Percentiles rank a stretch among this genome's conserved stretches.
Conservation (phyloP, 2,329 filamentous ascomycete species). For the Arthrobotrys iridis region DNA sequence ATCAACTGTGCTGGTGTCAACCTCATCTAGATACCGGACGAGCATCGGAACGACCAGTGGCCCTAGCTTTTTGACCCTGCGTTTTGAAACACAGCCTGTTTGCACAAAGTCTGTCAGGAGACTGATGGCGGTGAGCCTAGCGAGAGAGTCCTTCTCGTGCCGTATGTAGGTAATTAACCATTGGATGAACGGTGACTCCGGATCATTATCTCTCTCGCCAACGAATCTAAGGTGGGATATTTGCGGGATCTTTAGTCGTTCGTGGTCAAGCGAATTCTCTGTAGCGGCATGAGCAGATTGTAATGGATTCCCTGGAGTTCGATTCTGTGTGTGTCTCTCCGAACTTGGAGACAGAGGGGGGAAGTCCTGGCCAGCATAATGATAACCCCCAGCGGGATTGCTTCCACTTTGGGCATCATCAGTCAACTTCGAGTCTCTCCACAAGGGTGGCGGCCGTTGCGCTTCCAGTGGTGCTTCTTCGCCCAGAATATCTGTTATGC, state of each 20-base stretch:
- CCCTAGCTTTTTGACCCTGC: slow-evolving; percentile 72
- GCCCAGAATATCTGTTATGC: slow-evolving; percentile 45
- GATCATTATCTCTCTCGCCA: slow-evolving; percentile 42
- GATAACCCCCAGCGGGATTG: slow-evolving; percentile 21
- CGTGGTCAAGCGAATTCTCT: slow-evolving; percentile 40
- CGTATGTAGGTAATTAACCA: slow-evolving; percentile 76
- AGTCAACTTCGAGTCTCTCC: slow-evolving; percentile 32
- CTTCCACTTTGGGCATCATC: slow-evolving; percentile 25
- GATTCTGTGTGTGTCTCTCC: slow-evolving; percentile 31
- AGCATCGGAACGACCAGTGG: slow-evolving; percentile 76
- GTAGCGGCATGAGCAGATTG: not conserved
- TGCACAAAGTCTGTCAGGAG: slow-evolving; percentile 76
- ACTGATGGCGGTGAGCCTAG: slow-evolving; percentile 74
- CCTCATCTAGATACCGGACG: slow-evolving; percentile 72
- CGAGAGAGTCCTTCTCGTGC: slow-evolving; percentile 66
- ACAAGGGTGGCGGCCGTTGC: slow-evolving; percentile 18
- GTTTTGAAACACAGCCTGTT: slow-evolving; percentile 72
- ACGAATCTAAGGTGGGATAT: slow-evolving; percentile 47
- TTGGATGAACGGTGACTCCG: slow-evolving; percentile 75
- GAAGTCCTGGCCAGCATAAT: slow-evolving; percentile 44
- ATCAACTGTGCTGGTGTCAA: slow-evolving; percentile 61
- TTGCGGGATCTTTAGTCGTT: slow-evolving; percentile 30
- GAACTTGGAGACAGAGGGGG: slow-evolving; percentile 42
- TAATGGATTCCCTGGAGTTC: slow-evolving; percentile 9
- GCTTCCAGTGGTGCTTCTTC: slow-evolving; percentile 36